Conservation (phyloP, 192 early-diverging fungal species). For the Gryganskiella cystojenkinii region DNA sequence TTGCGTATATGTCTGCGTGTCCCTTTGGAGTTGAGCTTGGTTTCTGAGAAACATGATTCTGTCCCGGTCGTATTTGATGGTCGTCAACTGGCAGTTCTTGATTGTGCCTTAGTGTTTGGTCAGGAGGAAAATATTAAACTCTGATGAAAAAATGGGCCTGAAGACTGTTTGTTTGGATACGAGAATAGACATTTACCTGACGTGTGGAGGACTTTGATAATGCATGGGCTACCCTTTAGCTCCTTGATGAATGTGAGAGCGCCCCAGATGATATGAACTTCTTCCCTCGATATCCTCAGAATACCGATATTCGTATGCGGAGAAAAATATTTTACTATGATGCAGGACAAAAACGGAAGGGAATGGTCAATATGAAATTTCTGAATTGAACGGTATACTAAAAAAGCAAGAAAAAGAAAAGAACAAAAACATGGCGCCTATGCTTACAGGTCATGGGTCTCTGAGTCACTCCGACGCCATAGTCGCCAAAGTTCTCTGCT, state of each 20-base stretch:
- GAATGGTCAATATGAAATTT: background rate
- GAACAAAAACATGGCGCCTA: too few relatives aligned
- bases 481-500: constrained; percentile 60
- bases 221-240: constrained; percentile 51
- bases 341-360: background rate
- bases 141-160: background rate
- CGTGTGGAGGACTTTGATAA: constrained; percentile 54
- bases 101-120: constrained; percentile 47
- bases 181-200: too few relatives aligned
- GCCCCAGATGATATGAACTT: constrained; percentile 55
- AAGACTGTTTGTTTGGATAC: too few relatives aligned
- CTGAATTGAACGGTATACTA: too few relatives aligned
- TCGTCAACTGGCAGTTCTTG: constrained; percentile 48
- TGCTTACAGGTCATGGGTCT: constrained; percentile 51
- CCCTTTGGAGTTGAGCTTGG: constrained; percentile 34
- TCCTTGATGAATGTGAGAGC: constrained; percentile 58
- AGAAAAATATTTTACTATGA: constrained; percentile 62
- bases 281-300: constrained; percentile 56
- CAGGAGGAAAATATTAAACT: background rate
- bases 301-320: constrained; percentile 59
- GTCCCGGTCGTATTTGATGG: constrained; percentile 56
- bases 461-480: constrained; percentile 49
- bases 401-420: too few relatives aligned
- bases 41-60: constrained; percentile 49
- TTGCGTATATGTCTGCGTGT: constrained; percentile 33